These are phyloP conservation scores for Capsicum rhomboideum DNA, from an alignment of 257 asterid genomes.

Conservation along the genomic window DNA sequence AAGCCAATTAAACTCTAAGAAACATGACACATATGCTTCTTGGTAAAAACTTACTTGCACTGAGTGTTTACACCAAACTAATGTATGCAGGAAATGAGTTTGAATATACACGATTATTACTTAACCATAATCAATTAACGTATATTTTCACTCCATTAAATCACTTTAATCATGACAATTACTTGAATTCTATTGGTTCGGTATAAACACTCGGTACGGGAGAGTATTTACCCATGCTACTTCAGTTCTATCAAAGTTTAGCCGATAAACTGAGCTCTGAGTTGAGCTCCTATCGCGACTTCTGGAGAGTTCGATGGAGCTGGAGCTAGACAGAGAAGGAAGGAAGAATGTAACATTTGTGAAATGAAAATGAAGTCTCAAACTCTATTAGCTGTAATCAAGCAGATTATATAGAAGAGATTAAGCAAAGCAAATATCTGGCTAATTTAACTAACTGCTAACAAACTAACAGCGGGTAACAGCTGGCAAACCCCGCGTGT, in stretches of 20 bases:
- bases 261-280: not conserved
- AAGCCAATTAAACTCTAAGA: not conserved
- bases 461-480: too few species aligned
- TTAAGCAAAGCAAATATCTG: not conserved
- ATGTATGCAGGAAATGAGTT: not conserved
- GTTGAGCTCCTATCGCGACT: not conserved
- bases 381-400: not conserved
- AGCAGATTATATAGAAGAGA: not conserved
- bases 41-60: not conserved
- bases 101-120: not conserved
- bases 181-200: not conserved
- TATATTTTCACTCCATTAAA: not conserved
- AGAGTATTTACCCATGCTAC: not conserved
- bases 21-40: not conserved
- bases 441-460: not conserved
- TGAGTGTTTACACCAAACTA: not conserved
- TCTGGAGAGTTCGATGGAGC: not conserved
- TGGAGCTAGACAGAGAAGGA: not conserved
- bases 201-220: not conserved
- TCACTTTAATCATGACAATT: not conserved
- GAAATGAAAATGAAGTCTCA: not conserved
- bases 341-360: not conserved
- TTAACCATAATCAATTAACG: not conserved
- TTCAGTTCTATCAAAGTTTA: not conserved
- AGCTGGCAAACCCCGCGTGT: not conserved